These are phyloP conservation scores for Periconia sp. DNA, from an alignment of 2,329 filamentous ascomycete genomes.

Conservation along the genomic window DNA sequence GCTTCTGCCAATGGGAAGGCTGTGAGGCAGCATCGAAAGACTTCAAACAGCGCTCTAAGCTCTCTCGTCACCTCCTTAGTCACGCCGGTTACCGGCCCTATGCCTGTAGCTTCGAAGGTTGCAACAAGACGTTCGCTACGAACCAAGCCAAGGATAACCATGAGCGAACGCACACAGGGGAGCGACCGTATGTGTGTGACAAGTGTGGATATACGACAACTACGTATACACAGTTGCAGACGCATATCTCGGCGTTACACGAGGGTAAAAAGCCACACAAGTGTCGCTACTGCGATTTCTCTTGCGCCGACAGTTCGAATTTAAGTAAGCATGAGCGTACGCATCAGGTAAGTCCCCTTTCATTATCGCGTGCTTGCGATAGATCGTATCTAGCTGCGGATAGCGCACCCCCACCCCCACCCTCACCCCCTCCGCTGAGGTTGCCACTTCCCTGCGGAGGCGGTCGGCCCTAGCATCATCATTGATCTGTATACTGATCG, in stretches of 20 bases:
- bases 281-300: conserved; percentile 47
- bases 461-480: neutral
- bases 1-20: conserved; percentile 44
- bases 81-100: conserved; percentile 47
- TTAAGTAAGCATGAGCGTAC: conserved; percentile 47
- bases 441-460: too few relatives aligned
- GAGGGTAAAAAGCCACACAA: conserved; percentile 45
- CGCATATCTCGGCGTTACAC: conserved; percentile 45
- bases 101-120: conserved; percentile 41
- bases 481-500: conserved; percentile 4
- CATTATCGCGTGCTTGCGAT: too few relatives aligned
- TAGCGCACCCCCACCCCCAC: too few relatives aligned
- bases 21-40: conserved; percentile 43
- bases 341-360: conserved; percentile 37
- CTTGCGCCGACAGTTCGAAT: conserved; percentile 45
- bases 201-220: conserved; percentile 46
- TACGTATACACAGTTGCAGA: conserved; percentile 47
- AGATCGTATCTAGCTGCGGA: too few relatives aligned
- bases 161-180: conserved; percentile 45
- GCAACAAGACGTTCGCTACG: conserved; percentile 47
- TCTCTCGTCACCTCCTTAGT: conserved; percentile 44
- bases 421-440: too few relatives aligned
- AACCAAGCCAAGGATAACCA: conserved; percentile 50
- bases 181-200: conserved; percentile 44
- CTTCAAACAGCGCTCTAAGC: conserved; percentile 48